Percentiles rank a stretch among this genome's conserved stretches.
Evolutionary conservation across 495 filamentous ascomycete species (phyloP).

Genomic region (Margaritispora aquatica): DNA sequence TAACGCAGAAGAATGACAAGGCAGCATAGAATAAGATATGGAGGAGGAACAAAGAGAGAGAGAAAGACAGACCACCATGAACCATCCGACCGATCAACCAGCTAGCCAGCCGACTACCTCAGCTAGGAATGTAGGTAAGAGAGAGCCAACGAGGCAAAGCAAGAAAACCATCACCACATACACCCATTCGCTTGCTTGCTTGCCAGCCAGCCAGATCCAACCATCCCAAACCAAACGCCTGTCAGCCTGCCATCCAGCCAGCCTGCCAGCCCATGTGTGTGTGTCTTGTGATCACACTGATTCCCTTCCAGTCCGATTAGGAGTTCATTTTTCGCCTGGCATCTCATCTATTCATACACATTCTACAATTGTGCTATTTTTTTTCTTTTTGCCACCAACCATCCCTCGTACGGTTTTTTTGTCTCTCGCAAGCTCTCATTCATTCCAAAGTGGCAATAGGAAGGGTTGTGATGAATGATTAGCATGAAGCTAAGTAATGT

Average conservation of each 20-base stretch:
- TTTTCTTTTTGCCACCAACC: not conserved
- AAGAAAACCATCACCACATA: not conserved
- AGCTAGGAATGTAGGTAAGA: not conserved
- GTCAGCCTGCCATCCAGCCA: not conserved
- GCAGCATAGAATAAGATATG: no score
- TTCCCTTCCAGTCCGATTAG: not conserved
- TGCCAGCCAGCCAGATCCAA: no score
- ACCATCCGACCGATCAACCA: no score
- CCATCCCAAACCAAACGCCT: no score
- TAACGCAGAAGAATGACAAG: not conserved
- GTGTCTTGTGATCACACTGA: not conserved
- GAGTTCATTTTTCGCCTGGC: not conserved
- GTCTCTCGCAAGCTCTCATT: not conserved
- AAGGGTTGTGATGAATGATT: not conserved
- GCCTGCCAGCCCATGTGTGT: not conserved
- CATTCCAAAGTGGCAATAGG: not conserved
- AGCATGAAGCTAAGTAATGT: not conserved
- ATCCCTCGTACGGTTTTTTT: no score
- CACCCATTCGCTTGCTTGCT: no score
- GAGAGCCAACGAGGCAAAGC: not conserved
- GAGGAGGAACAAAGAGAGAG: no score
- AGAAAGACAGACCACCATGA: no score
- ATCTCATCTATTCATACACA: not conserved
- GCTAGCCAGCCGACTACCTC: no score
- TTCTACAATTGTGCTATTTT: not conserved